phyloP scores from a whole-genome alignment of 768 basidiomycete species.

The Mycena pura region DNA sequence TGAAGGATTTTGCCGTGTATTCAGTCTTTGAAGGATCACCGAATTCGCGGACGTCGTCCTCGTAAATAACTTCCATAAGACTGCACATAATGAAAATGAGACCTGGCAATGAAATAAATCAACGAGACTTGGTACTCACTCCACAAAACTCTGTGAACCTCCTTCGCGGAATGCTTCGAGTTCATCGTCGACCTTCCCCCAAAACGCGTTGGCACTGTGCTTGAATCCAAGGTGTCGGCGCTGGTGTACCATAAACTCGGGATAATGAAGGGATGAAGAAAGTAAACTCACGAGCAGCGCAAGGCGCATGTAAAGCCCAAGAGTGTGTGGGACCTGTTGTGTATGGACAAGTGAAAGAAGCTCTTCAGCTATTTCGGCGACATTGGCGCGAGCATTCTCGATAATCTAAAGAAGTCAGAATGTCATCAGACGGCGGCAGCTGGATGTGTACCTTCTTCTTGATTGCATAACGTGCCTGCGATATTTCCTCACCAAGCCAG shows the following conservation, averaged over 20 bases:
- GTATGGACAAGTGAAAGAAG: background rate
- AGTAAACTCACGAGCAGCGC: conserved; percentile 2
- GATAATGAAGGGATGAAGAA: background rate
- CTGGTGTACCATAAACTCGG: background rate
- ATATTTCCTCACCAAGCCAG: conserved; percentile 1
- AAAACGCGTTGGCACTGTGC: background rate
- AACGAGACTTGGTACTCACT: background rate
- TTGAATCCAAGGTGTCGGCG: background rate
- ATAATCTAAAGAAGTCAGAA: background rate
- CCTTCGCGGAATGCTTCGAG: background rate
- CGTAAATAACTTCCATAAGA: background rate
- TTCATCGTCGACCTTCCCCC: conserved; percentile 4
- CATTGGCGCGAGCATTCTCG: background rate
- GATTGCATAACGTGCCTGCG: conserved; percentile 5
- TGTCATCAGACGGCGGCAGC: background rate
- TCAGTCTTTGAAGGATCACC: background rate
- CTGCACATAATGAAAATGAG: background rate
- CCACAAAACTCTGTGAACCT: background rate
- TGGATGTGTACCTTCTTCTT: background rate
- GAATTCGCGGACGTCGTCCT: background rate
- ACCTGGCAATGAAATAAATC: background rate
- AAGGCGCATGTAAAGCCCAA: conserved; percentile 7
- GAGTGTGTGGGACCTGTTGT: background rate
- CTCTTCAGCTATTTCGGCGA: background rate
- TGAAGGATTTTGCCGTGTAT: background rate